Evolutionary conservation across 1,139 yeast species (phyloP).

Genomic region (Blastobotrys illinoisensis): DNA sequence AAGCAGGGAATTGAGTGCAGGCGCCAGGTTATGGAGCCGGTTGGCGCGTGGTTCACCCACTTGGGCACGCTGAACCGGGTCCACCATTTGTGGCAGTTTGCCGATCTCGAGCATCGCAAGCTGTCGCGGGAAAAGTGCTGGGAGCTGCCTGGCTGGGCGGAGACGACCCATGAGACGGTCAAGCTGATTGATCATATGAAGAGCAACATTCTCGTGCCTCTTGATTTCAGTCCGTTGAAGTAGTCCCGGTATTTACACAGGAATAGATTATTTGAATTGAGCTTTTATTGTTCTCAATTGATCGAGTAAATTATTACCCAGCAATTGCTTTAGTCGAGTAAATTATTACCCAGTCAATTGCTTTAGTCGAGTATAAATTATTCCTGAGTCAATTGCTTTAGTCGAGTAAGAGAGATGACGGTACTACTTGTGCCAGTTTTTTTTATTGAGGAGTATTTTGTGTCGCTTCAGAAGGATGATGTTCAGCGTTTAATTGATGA

Average conservation of each 20-base stretch:
- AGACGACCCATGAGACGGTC: constrained; percentile 41
- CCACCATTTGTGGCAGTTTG: constrained; percentile 42
- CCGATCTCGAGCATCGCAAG: constrained; percentile 40
- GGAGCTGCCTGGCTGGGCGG: constrained; percentile 43
- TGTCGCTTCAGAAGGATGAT: too few species aligned
- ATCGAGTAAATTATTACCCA: too few species aligned
- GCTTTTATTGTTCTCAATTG: too few species aligned
- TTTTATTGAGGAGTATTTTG: too few species aligned
- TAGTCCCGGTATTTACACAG: constrained; percentile 20
- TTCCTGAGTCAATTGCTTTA: too few species aligned
- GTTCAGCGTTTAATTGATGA: too few species aligned
- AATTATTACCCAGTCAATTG: too few species aligned
- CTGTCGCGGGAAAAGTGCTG: constrained; percentile 39
- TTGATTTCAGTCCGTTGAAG: constrained; percentile 37
- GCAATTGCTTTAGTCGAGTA: too few species aligned
- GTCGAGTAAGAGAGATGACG: too few species aligned
- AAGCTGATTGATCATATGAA: constrained; percentile 38
- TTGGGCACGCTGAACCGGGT: constrained; percentile 38
- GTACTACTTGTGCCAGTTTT: too few species aligned
- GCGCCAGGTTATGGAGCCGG: constrained; percentile 43
- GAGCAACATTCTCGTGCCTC: constrained; percentile 37
- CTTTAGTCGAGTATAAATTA: too few species aligned
- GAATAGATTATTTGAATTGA: background rate
- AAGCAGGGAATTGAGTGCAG: constrained; percentile 38
- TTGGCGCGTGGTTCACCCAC: constrained; percentile 43